phyloP scores from a whole-genome alignment of 208 protist genomes.

The Trypanosoma cruzi region DNA sequence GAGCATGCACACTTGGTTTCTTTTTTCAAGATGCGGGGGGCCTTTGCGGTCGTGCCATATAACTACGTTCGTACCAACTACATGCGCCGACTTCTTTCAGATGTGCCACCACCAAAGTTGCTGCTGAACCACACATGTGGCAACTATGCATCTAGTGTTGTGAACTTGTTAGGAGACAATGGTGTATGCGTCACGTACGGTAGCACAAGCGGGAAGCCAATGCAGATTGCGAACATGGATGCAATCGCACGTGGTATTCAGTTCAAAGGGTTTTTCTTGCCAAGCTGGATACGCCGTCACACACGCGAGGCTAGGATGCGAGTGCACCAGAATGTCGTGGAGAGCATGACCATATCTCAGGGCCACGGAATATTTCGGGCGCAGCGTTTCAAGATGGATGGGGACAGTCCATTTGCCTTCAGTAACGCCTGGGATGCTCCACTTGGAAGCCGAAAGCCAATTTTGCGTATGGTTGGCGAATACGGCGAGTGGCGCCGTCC shows the following conservation, averaged over 20 bases:
- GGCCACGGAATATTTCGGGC: conserved; percentile 89
- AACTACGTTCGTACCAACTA: conserved; percentile 88
- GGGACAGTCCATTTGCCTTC: conserved; percentile 86
- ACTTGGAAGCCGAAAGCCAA: conserved; percentile 78
- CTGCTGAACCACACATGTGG: conserved; percentile 96
- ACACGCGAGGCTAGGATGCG: conserved; percentile 88
- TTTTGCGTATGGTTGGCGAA: conserved; percentile 91
- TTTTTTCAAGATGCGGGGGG: conserved; percentile 87
- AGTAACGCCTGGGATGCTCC: conserved; percentile 90
- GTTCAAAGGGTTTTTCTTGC: conserved; percentile 94
- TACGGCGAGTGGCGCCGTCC: conserved; percentile 92
- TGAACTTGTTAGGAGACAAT: conserved; percentile 88
- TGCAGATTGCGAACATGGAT: conserved; percentile 93
- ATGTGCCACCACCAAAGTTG: conserved; percentile 94
- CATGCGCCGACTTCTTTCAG: conserved; percentile 91
- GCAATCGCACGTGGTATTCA: conserved; percentile 93
- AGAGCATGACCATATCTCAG: conserved; percentile 90
- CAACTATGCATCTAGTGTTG: conserved; percentile 83
- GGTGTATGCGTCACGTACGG: conserved; percentile 97
- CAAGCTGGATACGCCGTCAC: conserved; percentile 83
- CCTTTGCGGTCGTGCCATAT: conserved; percentile 87
- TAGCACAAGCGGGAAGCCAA: conserved; percentile 94
- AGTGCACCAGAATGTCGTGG: conserved; percentile 88
- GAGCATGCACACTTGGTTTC: conserved; percentile 81
- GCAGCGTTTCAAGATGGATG: conserved; percentile 92